These are phyloP conservation scores for Cryptococcus floricola DNA, from an alignment of 1,284 basidiomycete genomes.

Conservation along the genomic window DNA sequence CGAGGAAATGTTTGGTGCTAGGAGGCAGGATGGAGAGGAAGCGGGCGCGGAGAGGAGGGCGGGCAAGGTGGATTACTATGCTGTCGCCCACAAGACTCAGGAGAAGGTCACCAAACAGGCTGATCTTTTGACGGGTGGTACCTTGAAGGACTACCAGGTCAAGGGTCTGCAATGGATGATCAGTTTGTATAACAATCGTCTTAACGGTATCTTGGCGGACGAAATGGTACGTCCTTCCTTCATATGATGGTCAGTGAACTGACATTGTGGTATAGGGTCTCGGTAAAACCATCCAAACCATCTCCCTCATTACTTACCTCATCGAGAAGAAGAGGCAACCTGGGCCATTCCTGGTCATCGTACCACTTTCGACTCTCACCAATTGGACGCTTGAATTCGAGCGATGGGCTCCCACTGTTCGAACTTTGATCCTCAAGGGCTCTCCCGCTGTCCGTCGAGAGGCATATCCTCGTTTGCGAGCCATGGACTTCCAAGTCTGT, in stretches of 20 bases:
- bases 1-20: slow-evolving; percentile 87
- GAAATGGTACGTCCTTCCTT: slow-evolving; percentile 65
- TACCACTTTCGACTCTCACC: slow-evolving; percentile 95
- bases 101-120: slow-evolving; percentile 87
- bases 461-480: slow-evolving; percentile 40
- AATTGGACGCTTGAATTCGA: slow-evolving; percentile 98
- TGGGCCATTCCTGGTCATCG: slow-evolving; percentile 95
- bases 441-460: slow-evolving; percentile 60
- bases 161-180: slow-evolving; percentile 99
- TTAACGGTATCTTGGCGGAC: slow-evolving; percentile 90
- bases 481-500: slow-evolving; percentile 84
- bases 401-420: slow-evolving; percentile 90
- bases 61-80: slow-evolving; percentile 91
- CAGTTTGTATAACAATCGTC: slow-evolving; percentile 81
- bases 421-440: slow-evolving; percentile 87
- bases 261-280: slow-evolving; percentile 63
- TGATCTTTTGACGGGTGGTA: slow-evolving; percentile 70
- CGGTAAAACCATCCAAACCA: slow-evolving; percentile 93
- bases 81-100: slow-evolving; percentile 87
- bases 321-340: slow-evolving; percentile 88
- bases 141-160: slow-evolving; percentile 88
- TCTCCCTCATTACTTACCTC: slow-evolving; percentile 92
- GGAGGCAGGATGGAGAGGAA: slow-evolving; percentile 60
- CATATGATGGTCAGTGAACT: slow-evolving; percentile 73
- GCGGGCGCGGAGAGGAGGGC: slow-evolving; percentile 56